Evolutionary conservation across 371 early-diverging fungal species (phyloP), one percentile per base, ranked within the genome.

Genomic region (Syncephalastrum sp.): DNA sequence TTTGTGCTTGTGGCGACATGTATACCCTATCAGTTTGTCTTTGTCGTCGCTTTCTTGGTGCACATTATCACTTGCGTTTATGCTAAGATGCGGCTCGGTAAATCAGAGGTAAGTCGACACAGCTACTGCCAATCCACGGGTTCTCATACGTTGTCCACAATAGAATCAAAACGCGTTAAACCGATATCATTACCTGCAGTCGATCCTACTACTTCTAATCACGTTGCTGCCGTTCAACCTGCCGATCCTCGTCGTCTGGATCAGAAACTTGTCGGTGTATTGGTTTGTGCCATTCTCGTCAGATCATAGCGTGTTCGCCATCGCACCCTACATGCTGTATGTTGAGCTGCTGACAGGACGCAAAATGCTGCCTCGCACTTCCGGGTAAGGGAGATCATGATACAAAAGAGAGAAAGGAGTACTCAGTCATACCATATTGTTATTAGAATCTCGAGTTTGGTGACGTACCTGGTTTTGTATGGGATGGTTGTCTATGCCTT

Each of bases 21-120:
- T 68, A 85, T 90, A 19, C 91, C 92, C 1, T 92, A 90, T 68
- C 92, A 92, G 63, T 89, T 91, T 77, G 89, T 88, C 0, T 92
- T 89, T 72, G 73, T 90, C 3, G 85, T 88, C 19, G 87, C 90
- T 3, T 88, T 89, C 57, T 60, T 90, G 24, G 88, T 89, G 8
- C 92, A 91, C 53, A 78, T 84, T 42, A 74, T 88, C 23, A 83
- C 84, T 5, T 83, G 85, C 49, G 72, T 86, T 5, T 53, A 51
- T 76, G 17, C 53, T 64, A 16, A 74, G 72, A 24, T 70, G 71
- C 57, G 53, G 59, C 43, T 52, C 65, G 10, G 83, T 79, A 76
- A 72, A 76, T 51, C 10, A 45, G n/a, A n/a, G 19, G 45, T 7
- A 10, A 47, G 8, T 13, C 15, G 10, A 57, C 69, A 45, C 54